Base-by-base conservation (phyloP, 1,139 yeast genomes). In the Geotrichum reessii region DNA sequence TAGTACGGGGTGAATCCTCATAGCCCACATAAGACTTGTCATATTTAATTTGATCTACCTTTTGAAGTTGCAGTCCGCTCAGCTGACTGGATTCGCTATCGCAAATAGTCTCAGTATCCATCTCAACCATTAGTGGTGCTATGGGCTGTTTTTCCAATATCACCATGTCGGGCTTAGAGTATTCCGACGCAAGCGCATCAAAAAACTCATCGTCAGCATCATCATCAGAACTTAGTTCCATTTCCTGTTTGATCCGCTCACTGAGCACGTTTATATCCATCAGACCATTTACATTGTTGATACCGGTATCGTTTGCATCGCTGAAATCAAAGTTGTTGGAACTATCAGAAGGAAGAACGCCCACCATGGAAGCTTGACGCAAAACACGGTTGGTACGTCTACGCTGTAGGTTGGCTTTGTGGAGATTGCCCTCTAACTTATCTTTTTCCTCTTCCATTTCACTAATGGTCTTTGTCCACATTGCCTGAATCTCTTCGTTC, bases 401-500 rank as follows among this genome's bases (percentile, higher is more conserved):
- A 70, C 87, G 81, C 69, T 89, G 89, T 54, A 83, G 85, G 62
- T 87, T 89, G 61, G 85, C 83, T 50, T 80, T 47, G 46, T 84
- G 85, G 61, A 92, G 78, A 66, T 87, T 86, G 12, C 81, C 81
- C 68, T 89, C 96, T 62, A 95, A 84, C 62, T 81, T 81, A 52
- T 85, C 83, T 64, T 90, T 84, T 70, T 93, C 97, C 47, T 81
- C 74, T 71, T 95, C 98, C 60, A 93, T 74, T 61, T 87, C 92
- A 60, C 86, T 86, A 62, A 93, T 87, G 3, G 96, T 89, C 64
- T 82, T 83, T 65, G 92, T 96, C 99, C 99, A 93, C 53, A 92
- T 79, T 53, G 85, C 81, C 68, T 92, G 91, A 56, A 91, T 83
- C 69, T 89, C 93, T 51, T 82, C 80, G 66, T 92, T 95, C 64